Evolutionary conservation across 1,284 basidiomycete genomes (phyloP).

Genomic region (Mycena sp.): DNA sequence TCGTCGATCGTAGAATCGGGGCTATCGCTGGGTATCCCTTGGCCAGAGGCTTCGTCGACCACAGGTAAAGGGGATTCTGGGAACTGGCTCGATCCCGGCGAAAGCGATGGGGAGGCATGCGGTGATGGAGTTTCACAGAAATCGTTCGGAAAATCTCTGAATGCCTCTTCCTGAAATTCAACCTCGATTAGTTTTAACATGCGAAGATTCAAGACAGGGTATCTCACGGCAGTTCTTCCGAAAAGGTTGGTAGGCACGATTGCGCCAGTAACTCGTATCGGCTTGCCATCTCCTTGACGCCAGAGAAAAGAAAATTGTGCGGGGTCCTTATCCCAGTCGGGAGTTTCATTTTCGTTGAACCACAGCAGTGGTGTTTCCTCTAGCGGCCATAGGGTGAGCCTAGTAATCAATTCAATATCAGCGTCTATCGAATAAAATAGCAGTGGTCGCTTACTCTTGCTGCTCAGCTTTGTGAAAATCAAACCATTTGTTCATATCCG

Average conservation of each 20-base stretch:
- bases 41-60: background rate
- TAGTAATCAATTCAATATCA: background rate
- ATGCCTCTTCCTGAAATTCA: constrained; percentile 7
- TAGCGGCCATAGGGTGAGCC: constrained; percentile 16
- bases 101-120: constrained; percentile 20
- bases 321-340: constrained; percentile 11
- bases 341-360: background rate
- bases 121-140: constrained; percentile 9
- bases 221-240: constrained; percentile 12
- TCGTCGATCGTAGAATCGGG: constrained; percentile 14
- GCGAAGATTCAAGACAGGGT: background rate
- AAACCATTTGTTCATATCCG: constrained; percentile 4
- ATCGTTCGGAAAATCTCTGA: constrained; percentile 17
- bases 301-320: constrained; percentile 6
- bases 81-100: constrained; percentile 1
- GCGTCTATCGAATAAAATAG: background rate
- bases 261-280: background rate
- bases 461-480: constrained; percentile 9
- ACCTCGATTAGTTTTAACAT: background rate
- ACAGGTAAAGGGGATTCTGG: background rate
- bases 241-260: constrained; percentile 16
- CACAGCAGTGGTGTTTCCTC: constrained; percentile 9
- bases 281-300: background rate
- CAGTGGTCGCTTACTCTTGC: background rate
- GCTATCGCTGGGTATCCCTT: background rate